A percentile compares a stretch with the other conserved stretches of the same genome.
These are phyloP conservation scores for Apostasia ramifera DNA, from an alignment of 106 monocot genomes.

Conservation along the genomic window DNA sequence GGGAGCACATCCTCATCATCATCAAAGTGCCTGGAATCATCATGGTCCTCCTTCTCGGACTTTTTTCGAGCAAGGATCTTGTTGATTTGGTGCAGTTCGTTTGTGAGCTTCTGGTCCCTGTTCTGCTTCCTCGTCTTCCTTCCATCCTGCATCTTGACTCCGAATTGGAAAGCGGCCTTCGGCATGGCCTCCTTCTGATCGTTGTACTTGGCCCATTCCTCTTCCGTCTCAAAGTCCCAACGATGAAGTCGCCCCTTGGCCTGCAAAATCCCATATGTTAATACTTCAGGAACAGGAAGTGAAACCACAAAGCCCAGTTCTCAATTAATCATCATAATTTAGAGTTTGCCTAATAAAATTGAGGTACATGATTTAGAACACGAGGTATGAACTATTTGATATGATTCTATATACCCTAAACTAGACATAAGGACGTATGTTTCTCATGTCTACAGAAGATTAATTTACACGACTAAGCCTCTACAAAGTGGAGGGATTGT, in stretches of 20 bases:
- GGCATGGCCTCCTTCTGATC: slow-evolving; percentile 99
- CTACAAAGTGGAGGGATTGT: too few species aligned
- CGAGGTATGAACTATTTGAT: too few species aligned
- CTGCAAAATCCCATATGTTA: slow-evolving; percentile 21
- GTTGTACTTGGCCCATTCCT: slow-evolving; percentile 97
- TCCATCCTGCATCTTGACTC: slow-evolving; percentile 99
- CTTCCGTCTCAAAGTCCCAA: slow-evolving; percentile 99
- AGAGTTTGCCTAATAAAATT: too few species aligned
- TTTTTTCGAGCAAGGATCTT: slow-evolving; percentile 89
- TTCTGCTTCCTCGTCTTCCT: slow-evolving; percentile 98
- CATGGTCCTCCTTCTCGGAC: slow-evolving; percentile 45
- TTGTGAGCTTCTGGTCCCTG: slow-evolving; percentile 93
- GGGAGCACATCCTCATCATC: slow-evolving; percentile 53
- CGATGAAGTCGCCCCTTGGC: slow-evolving; percentile 96
- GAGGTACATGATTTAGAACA: too few species aligned
- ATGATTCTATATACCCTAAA: too few species aligned
- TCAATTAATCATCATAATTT: too few species aligned
- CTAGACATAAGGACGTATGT: too few species aligned
- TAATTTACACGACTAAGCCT: too few species aligned
- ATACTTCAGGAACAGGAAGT: background rate
- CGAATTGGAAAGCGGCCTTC: slow-evolving; percentile 98
- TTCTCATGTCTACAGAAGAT: too few species aligned
- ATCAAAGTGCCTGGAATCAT: slow-evolving; percentile 37
- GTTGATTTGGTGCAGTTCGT: slow-evolving; percentile 96
- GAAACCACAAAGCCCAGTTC: too few species aligned